Evolutionary conservation across 306 rosid species (phyloP).

Genomic region (Hippophae rhamnoides): DNA sequence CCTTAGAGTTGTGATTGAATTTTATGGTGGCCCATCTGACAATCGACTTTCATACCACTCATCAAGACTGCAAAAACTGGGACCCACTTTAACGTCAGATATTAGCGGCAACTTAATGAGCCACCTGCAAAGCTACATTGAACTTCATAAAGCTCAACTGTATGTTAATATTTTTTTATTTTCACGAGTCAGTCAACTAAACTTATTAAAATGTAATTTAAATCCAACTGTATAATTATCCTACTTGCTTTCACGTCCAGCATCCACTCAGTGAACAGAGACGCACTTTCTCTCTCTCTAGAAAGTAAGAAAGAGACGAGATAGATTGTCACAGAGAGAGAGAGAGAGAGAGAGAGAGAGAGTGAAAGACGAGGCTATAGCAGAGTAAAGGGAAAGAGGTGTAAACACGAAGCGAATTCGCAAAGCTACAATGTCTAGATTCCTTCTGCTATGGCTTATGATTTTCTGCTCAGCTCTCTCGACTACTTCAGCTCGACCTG

Average conservation of each 20-base stretch:
- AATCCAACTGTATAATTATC: constrained; percentile 12
- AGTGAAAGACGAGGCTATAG: constrained; percentile 13
- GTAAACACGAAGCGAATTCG: constrained; percentile 5
- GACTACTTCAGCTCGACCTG: constrained; percentile 32
- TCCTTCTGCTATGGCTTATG: constrained; percentile 39
- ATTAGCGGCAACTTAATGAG: background rate
- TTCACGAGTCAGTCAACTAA: constrained; percentile 45
- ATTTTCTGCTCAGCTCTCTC: constrained; percentile 27
- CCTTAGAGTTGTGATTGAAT: too few relatives aligned
- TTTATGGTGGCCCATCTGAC: background rate
- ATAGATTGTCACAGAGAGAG: background rate
- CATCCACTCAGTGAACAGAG: background rate
- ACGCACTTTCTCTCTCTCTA: constrained; percentile 22
- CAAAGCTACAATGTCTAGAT: constrained; percentile 37
- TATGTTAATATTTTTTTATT: background rate
- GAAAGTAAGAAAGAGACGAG: constrained; percentile 5
- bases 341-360: constrained; percentile 5
- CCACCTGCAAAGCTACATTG: constrained; percentile 5
- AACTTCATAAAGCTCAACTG: background rate
- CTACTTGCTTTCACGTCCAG: constrained; percentile 32
- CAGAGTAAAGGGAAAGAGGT: background rate
- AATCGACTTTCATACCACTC: background rate
- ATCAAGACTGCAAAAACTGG: background rate
- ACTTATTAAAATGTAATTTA: background rate
- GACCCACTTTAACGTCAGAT: background rate